A percentile compares a stretch with the other conserved stretches of the same genome.
These are phyloP conservation scores for Chlamydomonas applanata DNA, from an alignment of 139 green algal species.

Conservation along the genomic window DNA sequence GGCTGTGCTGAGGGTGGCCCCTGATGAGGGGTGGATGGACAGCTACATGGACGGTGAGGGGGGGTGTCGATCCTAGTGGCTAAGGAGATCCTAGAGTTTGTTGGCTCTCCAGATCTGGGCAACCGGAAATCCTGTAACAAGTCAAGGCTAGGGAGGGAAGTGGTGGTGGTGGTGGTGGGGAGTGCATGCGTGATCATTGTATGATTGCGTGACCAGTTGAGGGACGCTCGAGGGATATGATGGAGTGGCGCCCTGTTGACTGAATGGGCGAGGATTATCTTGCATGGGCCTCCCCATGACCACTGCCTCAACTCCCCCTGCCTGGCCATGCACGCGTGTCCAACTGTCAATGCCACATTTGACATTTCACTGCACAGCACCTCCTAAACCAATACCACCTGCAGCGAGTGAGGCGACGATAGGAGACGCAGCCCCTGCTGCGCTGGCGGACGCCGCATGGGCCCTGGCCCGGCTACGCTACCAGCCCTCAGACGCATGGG, in stretches of 20 bases:
- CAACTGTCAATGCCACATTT: too few species aligned
- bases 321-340: too few species aligned
- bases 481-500: conserved; percentile 6
- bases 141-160: not conserved
- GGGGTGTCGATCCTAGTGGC: not conserved
- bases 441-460: conserved; percentile 2
- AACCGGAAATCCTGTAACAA: too few species aligned
- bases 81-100: too few species aligned
- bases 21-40: not conserved
- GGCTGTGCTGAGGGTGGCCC: conserved; percentile 4
- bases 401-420: conserved; percentile 1
- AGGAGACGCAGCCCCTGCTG: not conserved
- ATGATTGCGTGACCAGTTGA: conserved; percentile 31
- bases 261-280: too few species aligned
- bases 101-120: too few species aligned
- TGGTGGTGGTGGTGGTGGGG: not conserved
- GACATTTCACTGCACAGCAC: too few species aligned
- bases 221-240: too few species aligned
- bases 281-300: too few species aligned
- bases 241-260: too few species aligned
- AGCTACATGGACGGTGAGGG: not conserved
- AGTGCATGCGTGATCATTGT: not conserved
- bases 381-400: too few species aligned
- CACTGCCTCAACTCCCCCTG: too few species aligned
- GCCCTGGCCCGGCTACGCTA: conserved; percentile 5